Percentiles rank a stretch among this genome's conserved stretches.
Conservation (phyloP, 148 eudicot genomes). For the Persicaria maculosa region DNA sequence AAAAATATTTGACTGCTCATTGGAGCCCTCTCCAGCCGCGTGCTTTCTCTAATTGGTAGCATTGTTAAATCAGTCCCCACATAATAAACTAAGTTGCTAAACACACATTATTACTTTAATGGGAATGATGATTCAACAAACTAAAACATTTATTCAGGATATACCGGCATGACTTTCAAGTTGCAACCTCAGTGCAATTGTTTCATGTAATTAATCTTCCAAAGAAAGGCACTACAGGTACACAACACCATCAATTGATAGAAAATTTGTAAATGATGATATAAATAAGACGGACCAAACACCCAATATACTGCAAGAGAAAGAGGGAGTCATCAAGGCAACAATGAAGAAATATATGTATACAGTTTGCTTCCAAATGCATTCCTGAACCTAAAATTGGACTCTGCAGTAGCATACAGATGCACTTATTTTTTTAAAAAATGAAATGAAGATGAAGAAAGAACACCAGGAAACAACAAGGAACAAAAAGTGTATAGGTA, state of each 20-base stretch:
- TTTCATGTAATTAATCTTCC: neutral
- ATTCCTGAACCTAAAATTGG: neutral
- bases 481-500: constrained; percentile 5
- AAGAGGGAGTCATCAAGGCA: neutral
- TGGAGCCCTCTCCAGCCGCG: neutral
- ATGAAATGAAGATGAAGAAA: neutral
- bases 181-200: neutral
- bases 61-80: neutral
- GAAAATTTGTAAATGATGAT: neutral
- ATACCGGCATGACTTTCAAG: neutral
- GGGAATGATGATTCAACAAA: neutral
- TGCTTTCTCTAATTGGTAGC: neutral
- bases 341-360: neutral
- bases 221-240: constrained; percentile 5
- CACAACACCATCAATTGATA: neutral
- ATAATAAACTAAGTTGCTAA: neutral
- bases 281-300: neutral
- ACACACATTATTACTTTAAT: neutral
- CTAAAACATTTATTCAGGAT: neutral
- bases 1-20: neutral
- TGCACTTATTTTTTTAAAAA: neutral
- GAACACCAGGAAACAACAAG: neutral
- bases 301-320: neutral
- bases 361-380: constrained; percentile 1
- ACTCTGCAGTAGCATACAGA: neutral